Percentiles rank a stretch among this genome's conserved stretches.
Evolutionary conservation across 345 rosid genomes (phyloP).

Genomic region (Erucastrum elatum): DNA sequence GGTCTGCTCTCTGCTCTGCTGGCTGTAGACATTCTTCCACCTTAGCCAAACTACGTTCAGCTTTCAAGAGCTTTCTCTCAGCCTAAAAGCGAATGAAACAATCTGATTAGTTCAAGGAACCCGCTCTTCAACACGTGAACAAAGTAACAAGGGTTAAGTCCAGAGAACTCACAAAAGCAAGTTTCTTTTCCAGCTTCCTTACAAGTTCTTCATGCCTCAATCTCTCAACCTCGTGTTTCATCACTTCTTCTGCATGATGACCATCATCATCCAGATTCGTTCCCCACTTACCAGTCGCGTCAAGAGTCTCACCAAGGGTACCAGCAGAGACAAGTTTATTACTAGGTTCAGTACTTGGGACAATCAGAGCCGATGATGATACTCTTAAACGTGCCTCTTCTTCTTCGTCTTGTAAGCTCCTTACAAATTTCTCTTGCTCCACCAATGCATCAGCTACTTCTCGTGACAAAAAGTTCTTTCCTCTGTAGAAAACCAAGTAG

Average conservation of each 20-base stretch:
- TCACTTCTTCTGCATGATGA: slow-evolving; percentile 53
- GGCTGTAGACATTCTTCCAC: slow-evolving; percentile 77
- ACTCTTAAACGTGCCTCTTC: slow-evolving; percentile 87
- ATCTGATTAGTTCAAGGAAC: not conserved
- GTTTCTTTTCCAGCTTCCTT: slow-evolving; percentile 76
- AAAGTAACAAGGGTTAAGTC: not conserved
- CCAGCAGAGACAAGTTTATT: slow-evolving; percentile 64
- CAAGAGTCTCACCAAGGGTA: slow-evolving; percentile 84
- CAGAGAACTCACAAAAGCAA: slow-evolving; percentile 62
- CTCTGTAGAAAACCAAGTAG: slow-evolving; percentile 92
- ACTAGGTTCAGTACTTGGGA: slow-evolving; percentile 39
- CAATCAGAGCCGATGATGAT: slow-evolving; percentile 59
- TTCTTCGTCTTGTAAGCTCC: slow-evolving; percentile 77
- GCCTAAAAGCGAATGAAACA: slow-evolving; percentile 49
- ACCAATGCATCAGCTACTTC: slow-evolving; percentile 71
- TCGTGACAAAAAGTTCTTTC: slow-evolving; percentile 76
- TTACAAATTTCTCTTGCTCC: slow-evolving; percentile 73
- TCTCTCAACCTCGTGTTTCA: slow-evolving; percentile 71
- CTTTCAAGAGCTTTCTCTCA: slow-evolving; percentile 66
- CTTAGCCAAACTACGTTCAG: slow-evolving; percentile 68
- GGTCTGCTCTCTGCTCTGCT: slow-evolving; percentile 62
- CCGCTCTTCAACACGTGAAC: not conserved
- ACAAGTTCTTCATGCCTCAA: slow-evolving; percentile 64
- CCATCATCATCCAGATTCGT: slow-evolving; percentile 57
- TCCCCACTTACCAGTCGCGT: slow-evolving; percentile 82